These are phyloP conservation scores for Cladophialophora exuberans DNA, from an alignment of 2,329 filamentous ascomycete species.

Conservation along the genomic window DNA sequence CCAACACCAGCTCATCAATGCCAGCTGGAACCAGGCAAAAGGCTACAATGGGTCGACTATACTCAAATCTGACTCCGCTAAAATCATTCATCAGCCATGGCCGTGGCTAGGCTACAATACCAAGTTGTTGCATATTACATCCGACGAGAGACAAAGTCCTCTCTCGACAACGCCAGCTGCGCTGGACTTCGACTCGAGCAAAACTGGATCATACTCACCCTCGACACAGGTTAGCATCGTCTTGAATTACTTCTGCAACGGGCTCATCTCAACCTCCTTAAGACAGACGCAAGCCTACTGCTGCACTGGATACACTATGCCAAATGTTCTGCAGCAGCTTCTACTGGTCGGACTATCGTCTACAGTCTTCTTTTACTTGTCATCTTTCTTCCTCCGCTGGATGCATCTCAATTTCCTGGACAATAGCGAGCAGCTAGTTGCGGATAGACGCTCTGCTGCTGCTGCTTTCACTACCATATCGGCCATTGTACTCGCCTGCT, in stretches of 20 bases:
- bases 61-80: neutral
- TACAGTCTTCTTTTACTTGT: slow-evolving; percentile 3
- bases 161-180: slow-evolving; percentile 39
- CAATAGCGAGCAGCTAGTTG: neutral
- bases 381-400: neutral
- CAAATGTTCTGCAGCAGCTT: slow-evolving; percentile 23
- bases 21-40: neutral
- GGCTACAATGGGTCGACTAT: neutral
- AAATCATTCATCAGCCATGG: slow-evolving; percentile 1
- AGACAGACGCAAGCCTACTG: slow-evolving; percentile 57
- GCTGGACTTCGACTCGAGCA: no score
- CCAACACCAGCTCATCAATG: neutral
- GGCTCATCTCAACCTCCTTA: slow-evolving; percentile 42
- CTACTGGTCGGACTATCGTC: slow-evolving; percentile 34
- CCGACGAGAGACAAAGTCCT: slow-evolving; percentile 41
- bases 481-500: slow-evolving; percentile 50
- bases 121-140: neutral
- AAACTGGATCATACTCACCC: slow-evolving; percentile 58
- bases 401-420: neutral
- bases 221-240: slow-evolving; percentile 56
- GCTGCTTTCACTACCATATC: slow-evolving; percentile 11
- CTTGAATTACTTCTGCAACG: slow-evolving; percentile 60
- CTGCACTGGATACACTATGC: slow-evolving; percentile 50
- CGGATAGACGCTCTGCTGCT: neutral
- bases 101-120: no score